phyloP scores from a whole-genome alignment of 768 basidiomycete species.

The Boletellus sp. region DNA sequence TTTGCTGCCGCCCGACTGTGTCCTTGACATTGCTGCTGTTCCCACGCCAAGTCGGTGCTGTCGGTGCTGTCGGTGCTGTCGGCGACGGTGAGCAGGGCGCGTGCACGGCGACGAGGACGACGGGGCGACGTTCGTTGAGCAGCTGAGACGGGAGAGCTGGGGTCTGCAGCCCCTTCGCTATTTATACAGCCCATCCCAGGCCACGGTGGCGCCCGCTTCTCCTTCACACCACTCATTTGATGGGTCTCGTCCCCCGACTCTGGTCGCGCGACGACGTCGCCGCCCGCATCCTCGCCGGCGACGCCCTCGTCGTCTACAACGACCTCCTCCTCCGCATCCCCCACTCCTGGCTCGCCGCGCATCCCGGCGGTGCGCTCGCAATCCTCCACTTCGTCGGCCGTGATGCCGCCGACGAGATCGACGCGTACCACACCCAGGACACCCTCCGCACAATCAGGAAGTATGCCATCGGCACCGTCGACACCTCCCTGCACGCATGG shows the following conservation, averaged over 20 bases:
- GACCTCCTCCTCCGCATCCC: slow-evolving; percentile 64
- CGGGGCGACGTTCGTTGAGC: not conserved
- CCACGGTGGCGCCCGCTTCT: slow-evolving; percentile 1
- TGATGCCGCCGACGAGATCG: slow-evolving; percentile 92
- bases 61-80: slow-evolving; percentile 7
- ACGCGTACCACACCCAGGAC: slow-evolving; percentile 75
- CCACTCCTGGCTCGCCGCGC: slow-evolving; percentile 71
- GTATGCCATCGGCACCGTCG: slow-evolving; percentile 70
- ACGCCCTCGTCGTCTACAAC: slow-evolving; percentile 71
- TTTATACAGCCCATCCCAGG: slow-evolving; percentile 22
- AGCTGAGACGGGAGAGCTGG: slow-evolving; percentile 2
- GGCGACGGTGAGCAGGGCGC: slow-evolving; percentile 3
- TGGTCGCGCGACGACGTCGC: slow-evolving; percentile 60
- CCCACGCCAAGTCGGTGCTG: slow-evolving; percentile 19
- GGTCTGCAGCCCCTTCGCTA: slow-evolving; percentile 7
- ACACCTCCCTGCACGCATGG: slow-evolving; percentile 54
- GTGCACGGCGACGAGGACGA: slow-evolving; percentile 4
- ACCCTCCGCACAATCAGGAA: slow-evolving; percentile 28
- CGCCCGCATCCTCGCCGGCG: slow-evolving; percentile 68
- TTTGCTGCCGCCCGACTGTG: slow-evolving; percentile 18
- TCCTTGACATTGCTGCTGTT: slow-evolving; percentile 23
- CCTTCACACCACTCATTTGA: slow-evolving; percentile 7
- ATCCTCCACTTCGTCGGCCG: slow-evolving; percentile 94
- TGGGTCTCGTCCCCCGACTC: slow-evolving; percentile 29
- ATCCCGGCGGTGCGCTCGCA: slow-evolving; percentile 87